These are phyloP conservation scores for Aspergillus brasiliensis DNA, from an alignment of 2,329 filamentous ascomycete species.

Conservation along the genomic window DNA sequence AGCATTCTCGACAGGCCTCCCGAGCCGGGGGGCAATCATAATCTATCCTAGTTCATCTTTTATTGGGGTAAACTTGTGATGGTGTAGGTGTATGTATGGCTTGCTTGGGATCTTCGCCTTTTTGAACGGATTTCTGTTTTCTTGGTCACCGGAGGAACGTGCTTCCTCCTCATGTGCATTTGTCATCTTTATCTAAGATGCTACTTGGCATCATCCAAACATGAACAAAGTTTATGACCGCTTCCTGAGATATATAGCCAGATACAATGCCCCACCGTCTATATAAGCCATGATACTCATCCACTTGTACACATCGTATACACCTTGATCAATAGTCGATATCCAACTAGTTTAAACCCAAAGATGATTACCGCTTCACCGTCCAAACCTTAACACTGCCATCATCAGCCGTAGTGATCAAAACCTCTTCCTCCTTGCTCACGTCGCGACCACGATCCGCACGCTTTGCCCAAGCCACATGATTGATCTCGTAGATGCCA, in stretches of 20 bases:
- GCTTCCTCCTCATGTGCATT: not conserved
- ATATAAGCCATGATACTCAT: no score
- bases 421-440: constrained; percentile 69
- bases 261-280: not conserved
- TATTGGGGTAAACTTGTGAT: constrained; percentile 2
- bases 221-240: constrained; percentile 11
- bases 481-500: constrained; percentile 92
- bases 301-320: no score
- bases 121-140: not conserved
- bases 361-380: constrained; percentile 39
- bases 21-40: constrained; percentile 5
- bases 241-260: not conserved
- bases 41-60: constrained; percentile 11
- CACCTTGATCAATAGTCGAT: no score
- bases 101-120: constrained; percentile 9
- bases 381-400: constrained; percentile 84
- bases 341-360: not conserved
- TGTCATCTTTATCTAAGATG: not conserved
- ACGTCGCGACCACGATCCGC: constrained; percentile 64
- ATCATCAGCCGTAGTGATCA: constrained; percentile 91
- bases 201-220: constrained; percentile 7
- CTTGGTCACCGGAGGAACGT: not conserved
- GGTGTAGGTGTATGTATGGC: not conserved
- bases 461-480: constrained; percentile 81
- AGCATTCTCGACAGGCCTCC: constrained; percentile 12